These are phyloP conservation scores for Backusella mclennaniae DNA, from an alignment of 192 early-diverging fungal genomes.

Conservation along the genomic window DNA sequence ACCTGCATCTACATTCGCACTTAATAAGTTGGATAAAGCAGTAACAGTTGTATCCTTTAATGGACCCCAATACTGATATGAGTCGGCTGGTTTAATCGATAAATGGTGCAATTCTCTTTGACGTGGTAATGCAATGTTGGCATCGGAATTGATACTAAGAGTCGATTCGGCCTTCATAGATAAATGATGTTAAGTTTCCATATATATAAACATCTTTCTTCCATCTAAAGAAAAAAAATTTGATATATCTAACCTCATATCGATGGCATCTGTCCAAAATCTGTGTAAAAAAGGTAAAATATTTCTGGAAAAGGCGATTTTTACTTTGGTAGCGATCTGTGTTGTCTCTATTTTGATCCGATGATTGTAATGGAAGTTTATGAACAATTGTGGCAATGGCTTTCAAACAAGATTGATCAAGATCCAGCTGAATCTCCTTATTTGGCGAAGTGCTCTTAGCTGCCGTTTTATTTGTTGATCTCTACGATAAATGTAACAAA, in stretches of 20 bases:
- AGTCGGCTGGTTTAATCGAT: background rate
- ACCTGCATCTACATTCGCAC: constrained; percentile 79
- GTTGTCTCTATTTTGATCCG: constrained; percentile 49
- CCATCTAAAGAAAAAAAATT: background rate
- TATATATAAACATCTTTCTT: background rate
- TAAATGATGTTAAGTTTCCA: background rate
- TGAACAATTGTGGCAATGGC: constrained; percentile 63
- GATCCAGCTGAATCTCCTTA: constrained; percentile 64
- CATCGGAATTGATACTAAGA: background rate
- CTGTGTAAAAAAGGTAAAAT: constrained; percentile 72
- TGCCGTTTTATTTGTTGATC: constrained; percentile 11
- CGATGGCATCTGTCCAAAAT: constrained; percentile 59
- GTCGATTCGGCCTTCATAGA: background rate
- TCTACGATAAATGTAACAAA: background rate
- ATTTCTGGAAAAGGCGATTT: constrained; percentile 60
- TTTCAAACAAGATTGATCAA: constrained; percentile 74
- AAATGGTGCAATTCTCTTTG: constrained; percentile 10
- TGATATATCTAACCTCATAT: constrained; percentile 36
- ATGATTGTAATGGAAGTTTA: constrained; percentile 68
- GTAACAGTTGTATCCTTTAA: constrained; percentile 51
- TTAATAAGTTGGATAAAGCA: constrained; percentile 74
- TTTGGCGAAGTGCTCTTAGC: constrained; percentile 25
- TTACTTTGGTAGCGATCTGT: constrained; percentile 56
- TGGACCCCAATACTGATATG: constrained; percentile 8
- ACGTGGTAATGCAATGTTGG: background rate